A percentile compares a stretch with the other conserved stretches of the same genome.
These are phyloP conservation scores for Megacollybia marginata DNA, from an alignment of 768 basidiomycete species.

Conservation along the genomic window DNA sequence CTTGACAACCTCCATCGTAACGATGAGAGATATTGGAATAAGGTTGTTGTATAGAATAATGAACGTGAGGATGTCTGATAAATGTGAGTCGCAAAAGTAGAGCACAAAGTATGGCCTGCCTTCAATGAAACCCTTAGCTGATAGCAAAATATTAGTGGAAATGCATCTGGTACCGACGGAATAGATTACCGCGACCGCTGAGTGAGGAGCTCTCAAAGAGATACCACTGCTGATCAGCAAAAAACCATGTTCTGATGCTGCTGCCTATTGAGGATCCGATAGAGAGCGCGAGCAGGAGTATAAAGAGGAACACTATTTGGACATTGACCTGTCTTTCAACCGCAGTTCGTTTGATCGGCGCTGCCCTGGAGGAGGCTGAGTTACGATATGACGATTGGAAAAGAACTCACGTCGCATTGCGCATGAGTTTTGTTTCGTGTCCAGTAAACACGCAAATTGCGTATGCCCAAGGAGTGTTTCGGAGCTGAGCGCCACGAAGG, in stretches of 20 bases:
- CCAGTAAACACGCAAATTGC: slow-evolving; percentile 92
- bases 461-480: slow-evolving; percentile 97
- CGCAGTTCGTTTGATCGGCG: slow-evolving; percentile 94
- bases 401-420: slow-evolving; percentile 84
- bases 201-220: slow-evolving; percentile 56
- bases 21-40: slow-evolving; percentile 97
- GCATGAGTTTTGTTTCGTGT: slow-evolving; percentile 97
- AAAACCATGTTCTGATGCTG: slow-evolving; percentile 89
- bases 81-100: slow-evolving; percentile 3
- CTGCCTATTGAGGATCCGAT: slow-evolving; percentile 89
- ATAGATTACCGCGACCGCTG: slow-evolving; percentile 51
- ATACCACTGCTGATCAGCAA: slow-evolving; percentile 86
- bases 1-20: slow-evolving; percentile 99
- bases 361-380: slow-evolving; percentile 49
- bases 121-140: slow-evolving; percentile 78
- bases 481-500: slow-evolving; percentile 87
- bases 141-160: slow-evolving; percentile 2
- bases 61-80: slow-evolving; percentile 89
- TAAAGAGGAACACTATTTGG: slow-evolving; percentile 93
- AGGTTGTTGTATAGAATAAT: slow-evolving; percentile 99
- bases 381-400: background rate
- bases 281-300: slow-evolving; percentile 79
- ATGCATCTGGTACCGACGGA: slow-evolving; percentile 1
- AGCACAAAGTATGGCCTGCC: slow-evolving; percentile 32
- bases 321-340: slow-evolving; percentile 95